Base-by-base conservation (phyloP, 352 stramenopile genomes). In the Globisporangium spinosum region DNA sequence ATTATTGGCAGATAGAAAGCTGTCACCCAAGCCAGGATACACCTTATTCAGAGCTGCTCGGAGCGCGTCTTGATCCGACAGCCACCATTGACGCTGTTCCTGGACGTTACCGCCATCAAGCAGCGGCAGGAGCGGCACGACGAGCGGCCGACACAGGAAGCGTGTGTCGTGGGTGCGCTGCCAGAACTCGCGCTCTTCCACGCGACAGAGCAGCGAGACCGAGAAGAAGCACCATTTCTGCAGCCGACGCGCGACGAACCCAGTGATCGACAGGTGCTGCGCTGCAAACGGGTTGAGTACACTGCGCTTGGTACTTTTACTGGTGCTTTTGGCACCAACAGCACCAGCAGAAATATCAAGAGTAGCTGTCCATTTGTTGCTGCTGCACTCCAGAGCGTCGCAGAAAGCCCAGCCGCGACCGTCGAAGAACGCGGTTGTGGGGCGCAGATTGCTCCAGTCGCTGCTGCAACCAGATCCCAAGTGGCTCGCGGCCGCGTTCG, bases 111-210 rank as follows among this genome's bases (percentile, higher is more conserved):
- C 7, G 2, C 1, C 51, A 58, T 10, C 12, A 35, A 27, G 2
- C 1, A 35, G 51, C 10, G 47, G 23, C 2, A 12, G 22, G 3
- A 69, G 6, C 17, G 38, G 40, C 17, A 69, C 40, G 38, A 69
- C 13, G 20, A 69, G 17, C 8, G 64, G 64, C 1, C 64, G 64
- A 20, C 64, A 64, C 64, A 69, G 23, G 56, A 64, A 69, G 1
- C 64, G 64, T 1, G 56, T 64, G 64, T 69, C 54, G 54, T 59
- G 43, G 38, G 43, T 34, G 27, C 64, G 64, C 13, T 49, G 64
- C 17, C 64, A 58, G 8, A 58, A 58, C 35, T 64, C 54, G 25
- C 58, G 29, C 8, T 69, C 56, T 7, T 64, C 64, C 25, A 69
- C 64, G 12, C 35, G 15, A 27, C 54, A 49, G 40, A 58, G 58